Conservation (phyloP, 2,329 filamentous ascomycete genomes). For the Helicocarpus griseus region DNA sequence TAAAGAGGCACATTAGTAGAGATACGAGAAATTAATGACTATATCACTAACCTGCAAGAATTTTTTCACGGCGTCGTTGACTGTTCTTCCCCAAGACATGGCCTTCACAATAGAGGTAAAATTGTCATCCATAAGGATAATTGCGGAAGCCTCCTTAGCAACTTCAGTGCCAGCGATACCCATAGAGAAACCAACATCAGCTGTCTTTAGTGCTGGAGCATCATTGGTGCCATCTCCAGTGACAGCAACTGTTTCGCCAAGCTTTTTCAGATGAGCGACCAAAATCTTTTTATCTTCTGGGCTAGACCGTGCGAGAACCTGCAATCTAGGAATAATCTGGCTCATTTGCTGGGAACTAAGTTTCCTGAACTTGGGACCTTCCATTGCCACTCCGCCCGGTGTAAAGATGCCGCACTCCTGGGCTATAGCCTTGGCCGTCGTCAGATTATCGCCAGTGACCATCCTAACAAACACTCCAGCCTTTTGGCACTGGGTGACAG, state of each 20-base stretch:
- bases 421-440: conserved; percentile 65
- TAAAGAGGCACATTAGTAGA: conserved; percentile 18
- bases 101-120: conserved; percentile 57
- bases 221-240: conserved; percentile 62
- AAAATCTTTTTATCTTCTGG: conserved; percentile 59
- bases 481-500: conserved; percentile 56
- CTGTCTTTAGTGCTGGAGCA: conserved; percentile 54
- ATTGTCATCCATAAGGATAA: conserved; percentile 59
- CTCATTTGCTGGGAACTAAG: conserved; percentile 52
- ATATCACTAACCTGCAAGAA: conserved; percentile 39
- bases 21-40: background rate
- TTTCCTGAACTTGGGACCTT: conserved; percentile 57
- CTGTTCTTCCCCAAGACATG: conserved; percentile 56
- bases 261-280: conserved; percentile 49
- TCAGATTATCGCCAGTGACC: conserved; percentile 64
- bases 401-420: conserved; percentile 60
- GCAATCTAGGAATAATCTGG: conserved; percentile 47
- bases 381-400: conserved; percentile 53
- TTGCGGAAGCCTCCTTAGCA: conserved; percentile 57
- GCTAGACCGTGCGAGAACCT: conserved; percentile 56
- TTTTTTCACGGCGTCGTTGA: conserved; percentile 59
- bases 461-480: conserved; percentile 65
- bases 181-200: conserved; percentile 61
- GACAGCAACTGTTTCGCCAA: conserved; percentile 52
- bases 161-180: conserved; percentile 58